These are phyloP conservation scores for Chlorophyllum brunneum DNA, from an alignment of 768 basidiomycete species.

Conservation along the genomic window DNA sequence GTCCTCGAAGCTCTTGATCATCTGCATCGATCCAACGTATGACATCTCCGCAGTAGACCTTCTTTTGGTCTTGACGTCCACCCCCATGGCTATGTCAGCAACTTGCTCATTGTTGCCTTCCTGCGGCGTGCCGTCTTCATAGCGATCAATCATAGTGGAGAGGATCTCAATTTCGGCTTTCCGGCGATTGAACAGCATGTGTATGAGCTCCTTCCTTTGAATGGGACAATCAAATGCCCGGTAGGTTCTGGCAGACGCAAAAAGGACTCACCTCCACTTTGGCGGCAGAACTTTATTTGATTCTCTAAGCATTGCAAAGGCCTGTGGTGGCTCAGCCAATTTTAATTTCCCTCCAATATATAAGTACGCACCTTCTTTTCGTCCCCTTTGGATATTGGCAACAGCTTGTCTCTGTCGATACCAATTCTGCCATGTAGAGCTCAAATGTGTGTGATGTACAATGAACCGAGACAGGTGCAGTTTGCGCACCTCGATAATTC, in stretches of 20 bases:
- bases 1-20: background rate
- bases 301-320: conserved; percentile 56
- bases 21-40: background rate
- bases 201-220: conserved; percentile 70
- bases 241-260: background rate
- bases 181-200: conserved; percentile 75
- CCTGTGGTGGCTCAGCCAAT: conserved; percentile 50
- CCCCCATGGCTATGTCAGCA: background rate
- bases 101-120: background rate
- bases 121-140: background rate
- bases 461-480: background rate
- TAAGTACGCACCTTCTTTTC: conserved; percentile 66
- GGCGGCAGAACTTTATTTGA: conserved; percentile 38
- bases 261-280: conserved; percentile 58
- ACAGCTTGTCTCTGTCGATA: conserved; percentile 53
- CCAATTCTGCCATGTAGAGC: conserved; percentile 43
- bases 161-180: conserved; percentile 93
- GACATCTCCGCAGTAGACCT: conserved; percentile 1
- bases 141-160: conserved; percentile 17
- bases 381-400: conserved; percentile 70
- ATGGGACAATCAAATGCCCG: background rate
- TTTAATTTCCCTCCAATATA: no score
- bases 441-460: background rate
- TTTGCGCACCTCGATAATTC: conserved; percentile 59
- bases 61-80: background rate